phyloP scores from a whole-genome alignment of 192 early-diverging fungal species.

The Martensiomyces pterosporus region DNA sequence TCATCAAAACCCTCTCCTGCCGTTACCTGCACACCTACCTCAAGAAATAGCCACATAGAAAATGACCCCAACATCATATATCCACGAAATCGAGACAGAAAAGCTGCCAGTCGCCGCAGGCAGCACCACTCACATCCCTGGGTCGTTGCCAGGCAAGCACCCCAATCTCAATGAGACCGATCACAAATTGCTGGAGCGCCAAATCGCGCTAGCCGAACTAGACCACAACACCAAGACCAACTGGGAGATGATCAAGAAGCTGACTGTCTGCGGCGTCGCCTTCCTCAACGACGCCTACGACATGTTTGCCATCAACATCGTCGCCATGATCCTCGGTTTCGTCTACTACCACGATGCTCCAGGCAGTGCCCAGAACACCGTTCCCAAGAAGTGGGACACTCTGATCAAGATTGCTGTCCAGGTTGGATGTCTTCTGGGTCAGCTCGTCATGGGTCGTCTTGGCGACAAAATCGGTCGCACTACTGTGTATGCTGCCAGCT shows the following conservation, averaged over 20 bases:
- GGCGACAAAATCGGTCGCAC: conserved; percentile 87
- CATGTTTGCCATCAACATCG: conserved; percentile 86
- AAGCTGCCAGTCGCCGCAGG: not conserved
- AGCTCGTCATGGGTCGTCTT: conserved; percentile 80
- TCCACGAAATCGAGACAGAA: conserved; percentile 17
- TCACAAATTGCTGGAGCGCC: conserved; percentile 22
- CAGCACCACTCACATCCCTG: conserved; percentile 1
- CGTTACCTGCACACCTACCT: too few relatives aligned
- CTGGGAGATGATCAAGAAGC: conserved; percentile 68
- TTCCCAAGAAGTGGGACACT: conserved; percentile 66
- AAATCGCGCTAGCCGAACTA: conserved; percentile 26
- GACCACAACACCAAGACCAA: conserved; percentile 56
- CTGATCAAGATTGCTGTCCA: conserved; percentile 82
- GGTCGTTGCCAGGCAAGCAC: conserved; percentile 2
- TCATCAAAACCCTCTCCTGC: too few relatives aligned
- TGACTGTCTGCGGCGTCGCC: conserved; percentile 68
- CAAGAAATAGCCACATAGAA: too few relatives aligned
- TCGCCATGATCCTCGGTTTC: conserved; percentile 75
- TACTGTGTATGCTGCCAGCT: conserved; percentile 79
- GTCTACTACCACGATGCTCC: conserved; percentile 53
- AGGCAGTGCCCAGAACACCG: conserved; percentile 32
- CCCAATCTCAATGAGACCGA: conserved; percentile 7
- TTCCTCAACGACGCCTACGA: conserved; percentile 95
- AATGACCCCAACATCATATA: too few relatives aligned
- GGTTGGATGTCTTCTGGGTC: conserved; percentile 85